Base-by-base conservation (phyloP, 2,329 filamentous ascomycete genomes). In the Trichothecium sympodiale region DNA sequence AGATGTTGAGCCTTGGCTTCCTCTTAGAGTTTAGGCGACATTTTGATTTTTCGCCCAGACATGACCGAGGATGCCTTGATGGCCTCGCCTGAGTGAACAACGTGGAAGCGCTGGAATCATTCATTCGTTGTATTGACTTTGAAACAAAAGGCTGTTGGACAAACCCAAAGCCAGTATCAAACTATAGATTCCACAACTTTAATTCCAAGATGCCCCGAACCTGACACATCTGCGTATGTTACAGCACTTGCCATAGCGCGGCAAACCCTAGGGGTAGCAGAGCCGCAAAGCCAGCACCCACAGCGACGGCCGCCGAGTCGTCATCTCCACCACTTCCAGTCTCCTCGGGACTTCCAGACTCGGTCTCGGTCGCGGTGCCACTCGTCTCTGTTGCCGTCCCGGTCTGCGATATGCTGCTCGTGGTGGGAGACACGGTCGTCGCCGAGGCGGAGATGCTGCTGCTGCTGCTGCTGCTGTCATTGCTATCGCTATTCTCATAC, bases 401-500 rank as follows among this genome's bases (percentile, higher is more conserved):
- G 30, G 32, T 32, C 3, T 17, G 14, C 13, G 17, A n/a, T 8
- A 28, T 29, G 14, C 34, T 29, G 17, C 28, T 25, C n/a, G 35
- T 32, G 15, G 28, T n/a, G 20, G 32, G 29, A 8, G 28, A 17
- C n/a, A 23, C 30, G 15, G 13, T 25, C 18, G 29, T 33, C 26
- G 31, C 31, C 30, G 18, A 8, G 17, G 17, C 28, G 5, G 25
- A 20, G 34, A 10, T 20, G 15, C 9, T 17, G 15, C 23, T 28
- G 23, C 9, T 17, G 15, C 4, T 23, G 26, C 8, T 28, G 13
- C 23, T 16, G 9, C 17, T 5, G 31, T 20, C 20, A 10, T 25
- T 10, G 20, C 10, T 25, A 10, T 10, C 20, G 31, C 9, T 17
- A 13, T 39, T 43, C 34, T 59, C 41, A 39, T 53, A 62, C 30